These are phyloP conservation scores for Metschnikowia colocasiae DNA, from an alignment of 805 yeast species.

Conservation along the genomic window DNA sequence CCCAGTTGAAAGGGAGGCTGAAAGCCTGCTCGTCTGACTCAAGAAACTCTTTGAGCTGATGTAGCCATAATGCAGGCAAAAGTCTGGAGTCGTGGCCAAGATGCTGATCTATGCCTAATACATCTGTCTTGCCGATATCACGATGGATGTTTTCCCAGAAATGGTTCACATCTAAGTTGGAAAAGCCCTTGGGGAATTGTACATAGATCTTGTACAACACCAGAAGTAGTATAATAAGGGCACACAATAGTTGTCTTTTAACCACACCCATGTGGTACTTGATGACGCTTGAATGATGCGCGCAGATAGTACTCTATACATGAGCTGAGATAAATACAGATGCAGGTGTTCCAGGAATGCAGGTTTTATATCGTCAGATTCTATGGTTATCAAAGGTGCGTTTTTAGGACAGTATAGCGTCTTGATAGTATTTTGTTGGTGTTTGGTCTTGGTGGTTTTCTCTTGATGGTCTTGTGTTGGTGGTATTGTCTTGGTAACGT, in stretches of 20 bases:
- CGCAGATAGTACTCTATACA: background rate
- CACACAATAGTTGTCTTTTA: background rate
- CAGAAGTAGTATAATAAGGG: background rate
- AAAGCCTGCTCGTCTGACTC: background rate
- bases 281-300: background rate
- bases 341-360: too few relatives aligned
- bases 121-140: constrained; percentile 4
- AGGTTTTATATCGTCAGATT: too few relatives aligned
- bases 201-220: background rate
- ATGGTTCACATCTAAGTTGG: constrained; percentile 6
- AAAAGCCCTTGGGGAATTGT: background rate
- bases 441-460: too few relatives aligned
- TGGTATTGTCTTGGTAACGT: too few relatives aligned
- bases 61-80: constrained; percentile 6
- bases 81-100: constrained; percentile 2
- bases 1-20: background rate
- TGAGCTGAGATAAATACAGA: too few relatives aligned
- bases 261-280: background rate
- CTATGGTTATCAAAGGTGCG: too few relatives aligned
- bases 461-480: too few relatives aligned
- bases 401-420: too few relatives aligned
- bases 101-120: background rate
- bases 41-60: background rate
- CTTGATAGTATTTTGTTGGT: too few relatives aligned
- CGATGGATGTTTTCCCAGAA: constrained; percentile 16